Base-by-base conservation (phyloP, 2,329 filamentous ascomycete genomes). In the Talaromyces sp. region DNA sequence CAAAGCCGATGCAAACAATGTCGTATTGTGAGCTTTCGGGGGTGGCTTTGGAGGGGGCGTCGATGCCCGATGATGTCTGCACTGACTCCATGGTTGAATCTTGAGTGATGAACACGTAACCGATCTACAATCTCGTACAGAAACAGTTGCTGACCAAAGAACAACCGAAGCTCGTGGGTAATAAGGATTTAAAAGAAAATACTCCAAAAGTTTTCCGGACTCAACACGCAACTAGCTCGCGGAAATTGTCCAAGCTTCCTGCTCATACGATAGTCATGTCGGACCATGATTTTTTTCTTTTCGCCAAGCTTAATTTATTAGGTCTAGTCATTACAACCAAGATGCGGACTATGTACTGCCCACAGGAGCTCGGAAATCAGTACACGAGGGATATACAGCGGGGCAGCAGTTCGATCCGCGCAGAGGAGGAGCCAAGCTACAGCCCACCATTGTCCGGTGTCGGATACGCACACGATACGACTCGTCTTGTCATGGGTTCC, bases 1-100 rank as follows among this genome's bases (percentile, higher is more conserved):
- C 63, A 7, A 64, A 64, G 1, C 63, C 63, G 21, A 64, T 44
- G 44, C 63, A 61, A 3, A 64, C 40, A 5, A 64, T 61, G 39
- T 64, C 63, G 25, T 64, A 64, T 25, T 37, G 50, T 2, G 50
- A 59, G 42, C 50, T 60, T 23, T 60, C 37, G 3, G 56, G 57
- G 8, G 25, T 63, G 37, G n/a, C 55, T 12, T 63, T 40, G 11
- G 31, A 35, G n/a, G 61, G 56, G 37, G 28, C 23, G n/a, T 63
- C 46, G 25, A 55, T 59, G 28, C 7, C 31, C 11, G 50, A 35
- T 11, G 50, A 23, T 14, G 50, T 46, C 9, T 59, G 44, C 1
- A 21, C 18, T 63, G 46, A 40, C 56, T 59, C 56, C 61, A 63
- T 63, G 46, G 31, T 23, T 18, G 5, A 7, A 8, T 6, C 14